phyloP scores from a whole-genome alignment of 2,329 filamentous ascomycete species.

The Talaromyces sp. region DNA sequence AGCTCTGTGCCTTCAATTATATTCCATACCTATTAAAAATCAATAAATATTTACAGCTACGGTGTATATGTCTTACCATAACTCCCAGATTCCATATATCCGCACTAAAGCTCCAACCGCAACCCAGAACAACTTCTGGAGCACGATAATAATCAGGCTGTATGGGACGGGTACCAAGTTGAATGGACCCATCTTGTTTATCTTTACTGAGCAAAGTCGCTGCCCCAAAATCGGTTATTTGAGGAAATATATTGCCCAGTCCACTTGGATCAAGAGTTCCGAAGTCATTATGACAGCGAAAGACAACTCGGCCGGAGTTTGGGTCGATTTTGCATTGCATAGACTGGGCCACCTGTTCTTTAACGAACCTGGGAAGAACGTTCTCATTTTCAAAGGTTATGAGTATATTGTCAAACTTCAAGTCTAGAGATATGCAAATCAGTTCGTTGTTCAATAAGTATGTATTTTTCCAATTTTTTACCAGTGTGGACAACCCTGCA shows the following conservation, averaged over 20 bases:
- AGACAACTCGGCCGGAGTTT: constrained; percentile 26
- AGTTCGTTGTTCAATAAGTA: constrained; percentile 23
- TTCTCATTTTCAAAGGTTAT: constrained; percentile 30
- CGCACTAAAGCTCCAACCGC: constrained; percentile 19
- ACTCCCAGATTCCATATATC: constrained; percentile 27
- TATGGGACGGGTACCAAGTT: constrained; percentile 24
- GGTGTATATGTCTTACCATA: constrained; percentile 16
- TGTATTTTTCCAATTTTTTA: constrained; percentile 35
- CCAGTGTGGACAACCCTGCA: constrained; percentile 44
- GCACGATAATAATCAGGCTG: constrained; percentile 23
- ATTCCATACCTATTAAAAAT: constrained; percentile 11
- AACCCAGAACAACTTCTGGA: constrained; percentile 22
- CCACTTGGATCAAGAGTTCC: constrained; percentile 18
- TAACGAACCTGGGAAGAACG: constrained; percentile 20
- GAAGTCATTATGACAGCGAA: constrained; percentile 30
- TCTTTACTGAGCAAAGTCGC: no score
- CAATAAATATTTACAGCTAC: no score
- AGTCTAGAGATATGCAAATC: constrained; percentile 25
- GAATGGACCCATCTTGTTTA: no score
- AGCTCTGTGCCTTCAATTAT: constrained; percentile 16
- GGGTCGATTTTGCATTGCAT: constrained; percentile 31
- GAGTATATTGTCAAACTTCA: constrained; percentile 47
- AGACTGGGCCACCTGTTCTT: constrained; percentile 31
- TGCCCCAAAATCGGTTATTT: constrained; percentile 33
- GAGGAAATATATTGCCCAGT: constrained; percentile 20